A percentile compares a stretch with the other conserved stretches of the same genome.
These are phyloP conservation scores for Danielia oregonensis DNA, from an alignment of 805 yeast species.

Conservation along the genomic window DNA sequence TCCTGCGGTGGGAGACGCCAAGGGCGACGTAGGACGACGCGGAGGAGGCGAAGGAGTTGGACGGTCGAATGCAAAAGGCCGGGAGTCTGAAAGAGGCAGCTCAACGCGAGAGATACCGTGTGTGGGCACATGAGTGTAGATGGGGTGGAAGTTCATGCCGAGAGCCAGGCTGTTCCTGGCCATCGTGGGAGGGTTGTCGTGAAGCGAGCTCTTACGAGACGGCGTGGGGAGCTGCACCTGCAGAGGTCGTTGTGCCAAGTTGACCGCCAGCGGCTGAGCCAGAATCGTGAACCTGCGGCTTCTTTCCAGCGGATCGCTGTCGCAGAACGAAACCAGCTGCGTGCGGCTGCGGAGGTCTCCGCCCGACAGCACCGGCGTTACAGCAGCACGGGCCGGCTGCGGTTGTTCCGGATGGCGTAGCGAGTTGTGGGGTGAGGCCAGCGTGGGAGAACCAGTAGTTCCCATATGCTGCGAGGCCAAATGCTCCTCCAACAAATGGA, in stretches of 20 bases:
- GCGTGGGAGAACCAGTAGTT: too few species aligned
- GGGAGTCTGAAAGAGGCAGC: conserved; percentile 7
- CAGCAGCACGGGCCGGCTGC: not conserved
- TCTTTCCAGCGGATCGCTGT: conserved; percentile 32
- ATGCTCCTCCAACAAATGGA: not conserved
- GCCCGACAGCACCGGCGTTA: not conserved
- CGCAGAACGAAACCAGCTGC: conserved; percentile 33
- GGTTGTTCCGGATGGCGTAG: conserved; percentile 1
- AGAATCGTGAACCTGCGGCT: conserved; percentile 40
- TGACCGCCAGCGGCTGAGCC: conserved; percentile 39
- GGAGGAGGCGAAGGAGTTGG: conserved; percentile 2
- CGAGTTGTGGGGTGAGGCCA: not conserved
- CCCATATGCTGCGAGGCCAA: not conserved
- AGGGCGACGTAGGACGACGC: conserved; percentile 8
- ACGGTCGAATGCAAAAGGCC: not conserved
- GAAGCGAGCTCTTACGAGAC: conserved; percentile 9
- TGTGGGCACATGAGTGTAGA: not conserved
- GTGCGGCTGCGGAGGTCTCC: not conserved
- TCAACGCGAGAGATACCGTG: conserved; percentile 5
- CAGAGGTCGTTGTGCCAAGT: conserved; percentile 12
- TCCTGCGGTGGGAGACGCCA: conserved; percentile 5
- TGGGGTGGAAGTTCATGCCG: conserved; percentile 1
- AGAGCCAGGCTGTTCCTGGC: conserved; percentile 10
- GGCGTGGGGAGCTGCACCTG: conserved; percentile 4
- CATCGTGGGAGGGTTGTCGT: conserved; percentile 4